phyloP scores from a whole-genome alignment of 345 rosid species.

The Citrus trifoliata region DNA sequence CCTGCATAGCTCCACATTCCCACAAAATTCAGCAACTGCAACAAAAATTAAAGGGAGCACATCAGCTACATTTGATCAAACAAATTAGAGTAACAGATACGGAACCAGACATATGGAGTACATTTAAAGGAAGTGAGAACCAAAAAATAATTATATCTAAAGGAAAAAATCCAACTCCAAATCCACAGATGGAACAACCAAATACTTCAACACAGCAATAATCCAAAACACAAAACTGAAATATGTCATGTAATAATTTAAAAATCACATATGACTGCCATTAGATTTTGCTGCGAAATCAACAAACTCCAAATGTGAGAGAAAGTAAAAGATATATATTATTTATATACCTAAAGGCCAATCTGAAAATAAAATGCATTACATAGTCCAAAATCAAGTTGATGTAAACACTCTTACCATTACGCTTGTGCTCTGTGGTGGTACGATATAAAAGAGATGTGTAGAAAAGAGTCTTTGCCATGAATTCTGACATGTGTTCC shows the following conservation, averaged over 20 bases:
- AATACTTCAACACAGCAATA: not conserved
- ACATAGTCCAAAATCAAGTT: not conserved
- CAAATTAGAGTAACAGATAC: not conserved
- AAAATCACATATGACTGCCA: not conserved
- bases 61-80: constrained; percentile 13
- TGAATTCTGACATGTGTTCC: constrained; percentile 72
- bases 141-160: not conserved
- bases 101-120: not conserved
- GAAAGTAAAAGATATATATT: not conserved
- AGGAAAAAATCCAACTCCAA: not conserved
- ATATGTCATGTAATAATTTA: not conserved
- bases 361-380: not conserved
- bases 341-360: not conserved
- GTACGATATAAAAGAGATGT: constrained; percentile 73
- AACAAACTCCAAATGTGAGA: not conserved
- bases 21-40: constrained; percentile 91
- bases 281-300: not conserved
- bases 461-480: constrained; percentile 81
- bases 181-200: not conserved
- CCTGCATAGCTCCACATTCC: constrained; percentile 91
- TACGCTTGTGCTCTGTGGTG: constrained; percentile 76
- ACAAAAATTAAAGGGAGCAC: constrained; percentile 16
- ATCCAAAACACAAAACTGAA: not conserved
- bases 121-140: not conserved
- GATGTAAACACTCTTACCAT: constrained; percentile 37